phyloP scores from a whole-genome alignment of 768 basidiomycete genomes.

The Mycena rosella region DNA sequence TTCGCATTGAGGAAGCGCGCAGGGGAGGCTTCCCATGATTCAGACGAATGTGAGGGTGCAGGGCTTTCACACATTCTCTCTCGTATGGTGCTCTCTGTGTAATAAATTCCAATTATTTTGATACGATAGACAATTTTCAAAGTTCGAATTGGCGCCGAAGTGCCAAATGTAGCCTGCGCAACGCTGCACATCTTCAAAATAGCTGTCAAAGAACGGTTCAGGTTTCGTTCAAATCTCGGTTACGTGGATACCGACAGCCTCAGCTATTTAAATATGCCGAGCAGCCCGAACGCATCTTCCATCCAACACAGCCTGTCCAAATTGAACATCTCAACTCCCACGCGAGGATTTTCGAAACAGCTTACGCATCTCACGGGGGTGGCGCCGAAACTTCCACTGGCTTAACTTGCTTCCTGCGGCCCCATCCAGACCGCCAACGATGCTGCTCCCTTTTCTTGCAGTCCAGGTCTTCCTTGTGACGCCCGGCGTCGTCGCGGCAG shows the following conservation, averaged over 20 bases:
- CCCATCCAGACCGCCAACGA: background rate
- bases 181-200: too few species aligned
- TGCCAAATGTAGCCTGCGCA: too few species aligned
- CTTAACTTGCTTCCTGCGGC: background rate
- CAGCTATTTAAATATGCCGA: background rate
- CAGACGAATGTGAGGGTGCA: slow-evolving; percentile 20
- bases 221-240: too few species aligned
- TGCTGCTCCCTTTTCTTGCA: slow-evolving; percentile 2
- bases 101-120: too few species aligned
- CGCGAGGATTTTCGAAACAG: slow-evolving; percentile 1
- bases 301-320: background rate
- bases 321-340: slow-evolving; percentile 7
- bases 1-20: slow-evolving; percentile 15
- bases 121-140: too few species aligned
- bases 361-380: slow-evolving; percentile 8
- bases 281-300: slow-evolving; percentile 3
- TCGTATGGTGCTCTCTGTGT: slow-evolving; percentile 17
- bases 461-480: background rate
- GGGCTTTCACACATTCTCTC: slow-evolving; percentile 23
- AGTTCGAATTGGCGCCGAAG: too few species aligned
- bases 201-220: too few species aligned
- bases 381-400: too few species aligned
- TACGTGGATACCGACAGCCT: too few species aligned
- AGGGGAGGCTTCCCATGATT: slow-evolving; percentile 1
- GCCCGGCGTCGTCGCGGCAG: background rate